Conservation (phyloP, 768 basidiomycete species). For the Megacollybia marginata region DNA sequence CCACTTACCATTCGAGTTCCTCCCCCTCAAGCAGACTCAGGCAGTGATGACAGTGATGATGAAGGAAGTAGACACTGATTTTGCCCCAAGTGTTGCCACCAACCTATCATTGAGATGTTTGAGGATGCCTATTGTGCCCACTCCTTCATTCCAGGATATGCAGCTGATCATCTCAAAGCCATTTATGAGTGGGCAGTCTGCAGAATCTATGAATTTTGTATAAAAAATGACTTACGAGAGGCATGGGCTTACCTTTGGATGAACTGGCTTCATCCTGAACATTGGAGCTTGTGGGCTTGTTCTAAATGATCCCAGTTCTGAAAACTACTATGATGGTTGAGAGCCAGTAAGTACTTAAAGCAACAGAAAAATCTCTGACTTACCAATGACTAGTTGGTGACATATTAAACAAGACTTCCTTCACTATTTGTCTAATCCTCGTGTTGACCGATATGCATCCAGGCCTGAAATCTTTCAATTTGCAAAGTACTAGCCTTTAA, state of each 20-base stretch:
- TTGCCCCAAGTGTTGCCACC: conserved; percentile 10
- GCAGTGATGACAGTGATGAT: too few species aligned
- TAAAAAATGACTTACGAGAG: conserved; percentile 10
- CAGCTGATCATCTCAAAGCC: too few species aligned
- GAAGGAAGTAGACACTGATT: conserved; percentile 8
- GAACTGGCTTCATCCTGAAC: conserved; percentile 16
- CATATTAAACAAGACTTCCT: too few species aligned
- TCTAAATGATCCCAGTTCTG: conserved; percentile 14
- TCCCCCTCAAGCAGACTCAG: too few species aligned
- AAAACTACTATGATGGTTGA: conserved; percentile 23
- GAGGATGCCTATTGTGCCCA: conserved; percentile 1
- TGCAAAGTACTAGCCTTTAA: too few species aligned
- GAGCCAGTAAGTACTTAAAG: conserved; percentile 22
- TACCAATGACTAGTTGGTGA: too few species aligned
- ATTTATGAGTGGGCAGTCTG: conserved; percentile 4
- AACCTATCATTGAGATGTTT: conserved; percentile 12
- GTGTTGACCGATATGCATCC: too few species aligned
- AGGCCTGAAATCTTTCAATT: too few species aligned
- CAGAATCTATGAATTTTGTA: conserved; percentile 11
- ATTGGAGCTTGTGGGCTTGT: conserved; percentile 21
- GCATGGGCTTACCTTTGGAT: conserved; percentile 19
- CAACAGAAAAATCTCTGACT: too few species aligned
- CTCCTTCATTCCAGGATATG: conserved; percentile 17
- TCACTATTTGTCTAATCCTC: too few species aligned
- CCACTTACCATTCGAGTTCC: too few species aligned